These are phyloP conservation scores for Fraxinus quadrangulata DNA, from an alignment of 257 asterid genomes.

Conservation along the genomic window DNA sequence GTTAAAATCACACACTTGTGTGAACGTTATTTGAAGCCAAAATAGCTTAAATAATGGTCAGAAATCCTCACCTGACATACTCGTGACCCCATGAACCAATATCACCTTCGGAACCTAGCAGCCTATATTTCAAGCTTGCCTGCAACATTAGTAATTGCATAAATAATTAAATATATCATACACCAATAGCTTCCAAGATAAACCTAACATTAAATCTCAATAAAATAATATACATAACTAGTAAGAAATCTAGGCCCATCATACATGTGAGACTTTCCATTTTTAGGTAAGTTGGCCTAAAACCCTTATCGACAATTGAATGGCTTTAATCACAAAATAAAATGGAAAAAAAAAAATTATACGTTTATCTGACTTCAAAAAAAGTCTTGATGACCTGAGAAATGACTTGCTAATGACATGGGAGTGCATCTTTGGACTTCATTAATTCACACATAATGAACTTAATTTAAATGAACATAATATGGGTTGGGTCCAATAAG, in stretches of 20 bases:
- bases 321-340: not conserved
- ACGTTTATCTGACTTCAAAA: not conserved
- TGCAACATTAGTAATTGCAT: conserved; percentile 36
- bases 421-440: not conserved
- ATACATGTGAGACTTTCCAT: not conserved
- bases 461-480: not conserved
- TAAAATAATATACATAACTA: not conserved
- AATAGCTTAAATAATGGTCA: not conserved
- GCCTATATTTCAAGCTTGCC: conserved; percentile 96
- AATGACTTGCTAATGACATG: not conserved
- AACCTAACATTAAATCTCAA: conserved; percentile 15
- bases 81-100: conserved; percentile 99
- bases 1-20: conserved; percentile 4
- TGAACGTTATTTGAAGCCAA: conserved; percentile 5
- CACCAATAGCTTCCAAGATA: conserved; percentile 8
- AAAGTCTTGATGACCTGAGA: not conserved
- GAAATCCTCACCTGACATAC: conserved; percentile 74
- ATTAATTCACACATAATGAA: not conserved
- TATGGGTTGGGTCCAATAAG: no score
- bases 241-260: not conserved
- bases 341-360: not conserved
- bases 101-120: conserved; percentile 85
- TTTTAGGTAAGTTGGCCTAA: not conserved
- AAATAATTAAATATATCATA: conserved; percentile 4
- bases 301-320: not conserved